Conservation (phyloP, 805 yeast genomes). For the Brettanomyces sp. region DNA sequence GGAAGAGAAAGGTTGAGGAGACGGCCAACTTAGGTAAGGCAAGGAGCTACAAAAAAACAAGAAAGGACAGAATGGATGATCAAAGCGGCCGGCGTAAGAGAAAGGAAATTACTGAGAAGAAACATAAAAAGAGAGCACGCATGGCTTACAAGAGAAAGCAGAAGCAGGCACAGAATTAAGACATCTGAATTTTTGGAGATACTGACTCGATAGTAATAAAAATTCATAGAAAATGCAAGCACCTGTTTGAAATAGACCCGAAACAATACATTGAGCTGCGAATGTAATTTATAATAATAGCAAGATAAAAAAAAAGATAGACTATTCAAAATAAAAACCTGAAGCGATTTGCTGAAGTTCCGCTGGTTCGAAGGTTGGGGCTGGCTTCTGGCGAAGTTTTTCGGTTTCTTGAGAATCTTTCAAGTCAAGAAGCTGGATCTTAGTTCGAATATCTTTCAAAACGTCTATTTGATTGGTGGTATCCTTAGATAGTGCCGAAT, state of each 20-base stretch:
- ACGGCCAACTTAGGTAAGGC: slow-evolving; percentile 43
- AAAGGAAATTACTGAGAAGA: slow-evolving; percentile 24
- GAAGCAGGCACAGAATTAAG: too few species aligned
- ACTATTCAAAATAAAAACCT: too few species aligned
- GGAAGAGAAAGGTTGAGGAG: slow-evolving; percentile 61
- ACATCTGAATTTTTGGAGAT: too few species aligned
- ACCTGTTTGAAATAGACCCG: too few species aligned
- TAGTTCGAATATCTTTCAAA: slow-evolving; percentile 35
- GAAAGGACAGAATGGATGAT: slow-evolving; percentile 51
- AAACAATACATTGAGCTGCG: too few species aligned
- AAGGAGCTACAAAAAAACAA: slow-evolving; percentile 74
- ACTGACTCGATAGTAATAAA: too few species aligned
- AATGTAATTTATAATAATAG: too few species aligned
- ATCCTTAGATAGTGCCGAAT: slow-evolving; percentile 30
- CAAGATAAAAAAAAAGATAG: too few species aligned
- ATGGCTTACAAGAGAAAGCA: background rate
- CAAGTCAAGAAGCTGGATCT: slow-evolving; percentile 39
- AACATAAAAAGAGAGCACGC: slow-evolving; percentile 12
- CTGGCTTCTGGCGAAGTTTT: too few species aligned
- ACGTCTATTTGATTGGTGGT: slow-evolving; percentile 35
- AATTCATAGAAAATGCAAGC: too few species aligned
- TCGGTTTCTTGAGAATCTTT: slow-evolving; percentile 10
- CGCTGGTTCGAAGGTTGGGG: too few species aligned
- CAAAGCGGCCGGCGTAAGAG: slow-evolving; percentile 34
- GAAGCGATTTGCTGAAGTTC: too few species aligned